Percentiles rank a stretch among this genome's conserved stretches.
Conservation (phyloP, 1,139 yeast genomes). For the Hyphopichia wangnamkhiaoensis region DNA sequence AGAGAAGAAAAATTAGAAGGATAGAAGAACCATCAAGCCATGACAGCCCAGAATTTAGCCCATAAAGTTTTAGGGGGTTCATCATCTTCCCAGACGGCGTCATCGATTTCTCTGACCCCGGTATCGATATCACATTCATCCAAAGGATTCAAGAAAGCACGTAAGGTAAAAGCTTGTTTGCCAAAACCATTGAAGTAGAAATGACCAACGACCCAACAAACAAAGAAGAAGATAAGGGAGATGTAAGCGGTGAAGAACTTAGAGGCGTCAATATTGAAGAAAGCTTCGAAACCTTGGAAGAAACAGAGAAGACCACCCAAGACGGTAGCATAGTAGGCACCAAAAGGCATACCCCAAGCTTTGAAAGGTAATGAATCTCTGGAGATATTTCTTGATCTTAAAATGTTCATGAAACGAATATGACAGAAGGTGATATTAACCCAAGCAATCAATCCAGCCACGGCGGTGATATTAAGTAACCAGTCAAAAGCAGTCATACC, state of each 20-base stretch:
- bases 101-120: constrained; percentile 61
- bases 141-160: constrained; percentile 39
- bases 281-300: constrained; percentile 70
- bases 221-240: constrained; percentile 58
- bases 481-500: constrained; percentile 78
- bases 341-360: constrained; percentile 65
- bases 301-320: constrained; percentile 56
- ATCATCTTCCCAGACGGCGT: constrained; percentile 50
- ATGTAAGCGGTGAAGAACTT: constrained; percentile 68
- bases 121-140: constrained; percentile 64
- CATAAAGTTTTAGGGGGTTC: constrained; percentile 48
- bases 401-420: constrained; percentile 64
- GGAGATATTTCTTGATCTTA: constrained; percentile 58
- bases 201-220: constrained; percentile 54
- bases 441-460: constrained; percentile 78
- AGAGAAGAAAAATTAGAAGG: not conserved
- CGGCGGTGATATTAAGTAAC: constrained; percentile 80
- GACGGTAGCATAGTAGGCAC: constrained; percentile 58
- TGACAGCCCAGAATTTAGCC: constrained; percentile 53
- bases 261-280: constrained; percentile 54
- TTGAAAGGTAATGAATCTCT: constrained; percentile 70
- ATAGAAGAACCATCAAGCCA: constrained; percentile 16
- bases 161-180: constrained; percentile 29
- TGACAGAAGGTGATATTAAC: constrained; percentile 66
- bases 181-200: constrained; percentile 44